A percentile compares a stretch with the other conserved stretches of the same genome.
These are phyloP conservation scores for Thuidium tamariscinum DNA, from an alignment of 225 moss, liverwort and hornwort species.

Conservation along the genomic window DNA sequence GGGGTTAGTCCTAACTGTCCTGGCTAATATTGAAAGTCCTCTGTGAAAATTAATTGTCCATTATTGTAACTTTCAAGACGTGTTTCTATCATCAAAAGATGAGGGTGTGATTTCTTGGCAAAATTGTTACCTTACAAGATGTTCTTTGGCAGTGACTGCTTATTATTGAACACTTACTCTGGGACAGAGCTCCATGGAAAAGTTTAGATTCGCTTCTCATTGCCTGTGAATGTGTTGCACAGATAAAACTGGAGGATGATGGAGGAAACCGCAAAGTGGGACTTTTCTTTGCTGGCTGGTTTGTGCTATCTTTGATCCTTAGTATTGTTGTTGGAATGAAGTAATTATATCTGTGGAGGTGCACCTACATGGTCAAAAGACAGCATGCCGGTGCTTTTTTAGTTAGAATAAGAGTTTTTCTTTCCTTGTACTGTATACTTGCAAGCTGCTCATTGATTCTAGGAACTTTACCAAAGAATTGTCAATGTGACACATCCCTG, in stretches of 20 bases:
- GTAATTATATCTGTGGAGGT: neutral
- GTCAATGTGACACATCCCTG: neutral
- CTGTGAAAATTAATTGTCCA: neutral
- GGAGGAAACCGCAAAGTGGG: slow-evolving; percentile 30
- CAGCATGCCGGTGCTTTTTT: neutral
- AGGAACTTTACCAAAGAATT: neutral
- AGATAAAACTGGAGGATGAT: slow-evolving; percentile 21
- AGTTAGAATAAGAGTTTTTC: neutral
- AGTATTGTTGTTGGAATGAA: slow-evolving; percentile 14
- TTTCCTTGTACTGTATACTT: neutral
- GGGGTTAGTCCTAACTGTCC: too few relatives aligned
- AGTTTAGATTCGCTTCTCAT: neutral
- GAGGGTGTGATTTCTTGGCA: neutral
- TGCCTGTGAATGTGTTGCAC: neutral
- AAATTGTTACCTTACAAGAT: neutral
- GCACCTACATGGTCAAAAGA: neutral
- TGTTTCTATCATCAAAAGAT: neutral
- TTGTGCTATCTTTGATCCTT: slow-evolving; percentile 29
- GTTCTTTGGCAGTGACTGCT: neutral
- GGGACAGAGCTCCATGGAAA: neutral
- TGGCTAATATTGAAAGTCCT: neutral
- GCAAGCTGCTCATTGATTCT: neutral
- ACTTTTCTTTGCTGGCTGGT: slow-evolving; percentile 37
- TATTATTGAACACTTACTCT: neutral
- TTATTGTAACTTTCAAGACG: neutral